A percentile compares a stretch with the other conserved stretches of the same genome.
These are phyloP conservation scores for Colletotrichum truncatum DNA, from an alignment of 2,329 filamentous ascomycete species.

Conservation along the genomic window DNA sequence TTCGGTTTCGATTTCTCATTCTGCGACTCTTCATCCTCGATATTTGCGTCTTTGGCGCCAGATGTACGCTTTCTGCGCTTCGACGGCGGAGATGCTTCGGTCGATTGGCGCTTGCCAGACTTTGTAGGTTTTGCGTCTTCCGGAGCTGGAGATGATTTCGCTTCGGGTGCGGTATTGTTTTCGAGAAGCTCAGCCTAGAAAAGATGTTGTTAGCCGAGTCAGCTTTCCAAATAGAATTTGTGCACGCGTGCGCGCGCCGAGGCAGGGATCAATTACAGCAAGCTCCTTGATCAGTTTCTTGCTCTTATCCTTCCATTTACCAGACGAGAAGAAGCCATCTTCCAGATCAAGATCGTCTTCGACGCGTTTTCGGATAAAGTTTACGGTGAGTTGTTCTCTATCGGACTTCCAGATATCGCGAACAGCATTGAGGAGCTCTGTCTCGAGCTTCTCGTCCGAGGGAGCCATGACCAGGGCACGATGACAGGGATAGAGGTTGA, in stretches of 20 bases:
- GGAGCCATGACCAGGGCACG: slow-evolving; percentile 46
- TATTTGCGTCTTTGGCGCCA: slow-evolving; percentile 42
- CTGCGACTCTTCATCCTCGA: slow-evolving; percentile 33
- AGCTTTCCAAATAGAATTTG: too few species aligned
- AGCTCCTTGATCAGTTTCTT: slow-evolving; percentile 64
- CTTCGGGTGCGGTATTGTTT: background rate
- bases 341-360: slow-evolving; percentile 59
- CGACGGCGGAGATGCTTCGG: slow-evolving; percentile 45
- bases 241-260: background rate
- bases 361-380: slow-evolving; percentile 61
- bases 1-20: slow-evolving; percentile 33
- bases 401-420: slow-evolving; percentile 53
- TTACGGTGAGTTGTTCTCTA: slow-evolving; percentile 62
- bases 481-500: background rate
- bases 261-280: slow-evolving; percentile 53
- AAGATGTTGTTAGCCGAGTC: background rate
- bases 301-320: slow-evolving; percentile 66
- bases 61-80: slow-evolving; percentile 49
- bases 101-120: slow-evolving; percentile 43
- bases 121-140: slow-evolving; percentile 37
- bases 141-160: background rate
- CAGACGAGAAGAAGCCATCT: slow-evolving; percentile 57
- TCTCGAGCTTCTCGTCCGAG: slow-evolving; percentile 51
- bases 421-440: slow-evolving; percentile 57
- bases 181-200: slow-evolving; percentile 10